Percentiles rank a stretch among this genome's conserved stretches.
Evolutionary conservation across 129 eudicot species (phyloP).

Genomic region (Pseudognaphalium luteoalbum): DNA sequence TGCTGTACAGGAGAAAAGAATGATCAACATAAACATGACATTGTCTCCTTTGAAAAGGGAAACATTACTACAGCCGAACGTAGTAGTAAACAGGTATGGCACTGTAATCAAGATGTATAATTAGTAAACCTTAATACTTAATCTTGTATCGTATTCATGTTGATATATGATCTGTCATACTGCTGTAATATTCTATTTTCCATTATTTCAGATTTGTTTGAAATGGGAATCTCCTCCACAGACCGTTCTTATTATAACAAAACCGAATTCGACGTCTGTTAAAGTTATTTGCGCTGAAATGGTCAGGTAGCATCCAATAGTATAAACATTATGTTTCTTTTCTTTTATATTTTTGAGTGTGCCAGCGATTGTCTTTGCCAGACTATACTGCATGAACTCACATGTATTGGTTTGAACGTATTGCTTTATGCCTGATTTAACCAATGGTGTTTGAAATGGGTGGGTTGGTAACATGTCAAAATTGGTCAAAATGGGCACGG

Average conservation of each 20-base stretch:
- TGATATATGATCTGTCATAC: slow-evolving; percentile 4
- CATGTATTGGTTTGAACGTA: slow-evolving; percentile 5
- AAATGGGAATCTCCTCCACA: slow-evolving; percentile 92
- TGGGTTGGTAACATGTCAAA: slow-evolving; percentile 5
- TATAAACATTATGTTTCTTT: slow-evolving; percentile 8
- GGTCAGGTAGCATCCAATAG: slow-evolving; percentile 60
- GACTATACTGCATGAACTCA: background rate
- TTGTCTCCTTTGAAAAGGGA: slow-evolving; percentile 95
- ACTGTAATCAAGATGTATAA: slow-evolving; percentile 6
- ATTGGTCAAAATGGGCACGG: background rate
- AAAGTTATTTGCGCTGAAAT: slow-evolving; percentile 70
- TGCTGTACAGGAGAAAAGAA: slow-evolving; percentile 73
- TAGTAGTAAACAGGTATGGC: slow-evolving; percentile 88
- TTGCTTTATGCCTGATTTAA: background rate
- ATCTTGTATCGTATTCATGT: background rate
- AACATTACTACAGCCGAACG: slow-evolving; percentile 87
- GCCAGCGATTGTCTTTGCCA: background rate
- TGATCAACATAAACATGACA: slow-evolving; percentile 86
- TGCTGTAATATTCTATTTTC: background rate
- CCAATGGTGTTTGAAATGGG: background rate
- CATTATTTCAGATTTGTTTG: slow-evolving; percentile 72
- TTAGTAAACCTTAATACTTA: background rate
- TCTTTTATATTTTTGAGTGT: background rate
- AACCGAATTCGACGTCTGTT: slow-evolving; percentile 90
- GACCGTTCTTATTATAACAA: slow-evolving; percentile 81